Evolutionary conservation across 2,329 filamentous ascomycete genomes (phyloP).

Genomic region (Raffaelea deltoideospora): DNA sequence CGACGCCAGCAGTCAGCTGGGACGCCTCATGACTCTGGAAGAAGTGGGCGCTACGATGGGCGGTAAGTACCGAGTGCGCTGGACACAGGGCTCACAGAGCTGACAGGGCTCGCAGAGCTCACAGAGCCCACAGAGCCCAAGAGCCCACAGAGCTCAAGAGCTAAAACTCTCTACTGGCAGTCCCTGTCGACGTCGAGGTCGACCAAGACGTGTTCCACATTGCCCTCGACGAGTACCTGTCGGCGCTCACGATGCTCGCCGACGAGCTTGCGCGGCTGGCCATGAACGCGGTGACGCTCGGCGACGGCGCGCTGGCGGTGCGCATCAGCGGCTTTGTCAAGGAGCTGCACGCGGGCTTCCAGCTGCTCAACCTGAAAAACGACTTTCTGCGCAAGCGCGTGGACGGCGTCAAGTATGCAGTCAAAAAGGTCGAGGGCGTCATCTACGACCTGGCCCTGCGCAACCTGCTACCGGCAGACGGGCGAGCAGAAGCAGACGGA

Average conservation of each 20-base stretch:
- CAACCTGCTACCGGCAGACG: conserved; percentile 50
- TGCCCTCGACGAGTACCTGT: conserved; percentile 92
- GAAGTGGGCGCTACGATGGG: conserved; percentile 67
- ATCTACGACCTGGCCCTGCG: conserved; percentile 89
- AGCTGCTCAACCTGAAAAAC: conserved; percentile 95
- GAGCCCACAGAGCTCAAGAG: too few relatives aligned
- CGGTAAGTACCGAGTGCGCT: conserved; percentile 28
- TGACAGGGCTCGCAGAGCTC: too few relatives aligned
- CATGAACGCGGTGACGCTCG: conserved; percentile 85
- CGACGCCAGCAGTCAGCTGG: conserved; percentile 31
- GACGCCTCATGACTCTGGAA: conserved; percentile 69
- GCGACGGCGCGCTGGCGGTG: conserved; percentile 72
- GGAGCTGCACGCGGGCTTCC: conserved; percentile 89
- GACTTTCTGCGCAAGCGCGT: conserved; percentile 75
- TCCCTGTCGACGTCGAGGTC: conserved; percentile 47
- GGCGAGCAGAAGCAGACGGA: conserved; percentile 12
- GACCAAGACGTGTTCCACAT: conserved; percentile 69
- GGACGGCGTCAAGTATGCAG: conserved; percentile 90
- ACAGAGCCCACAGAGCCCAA: too few relatives aligned
- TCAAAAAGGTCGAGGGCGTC: conserved; percentile 96
- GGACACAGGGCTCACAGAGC: too few relatives aligned
- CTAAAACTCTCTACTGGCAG: conserved; percentile 13
- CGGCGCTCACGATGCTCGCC: conserved; percentile 71
- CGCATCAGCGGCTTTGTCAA: conserved; percentile 88
- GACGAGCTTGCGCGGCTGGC: conserved; percentile 85